Conservation (phyloP, 2,329 filamentous ascomycete genomes). For the Septoria linicola region DNA sequence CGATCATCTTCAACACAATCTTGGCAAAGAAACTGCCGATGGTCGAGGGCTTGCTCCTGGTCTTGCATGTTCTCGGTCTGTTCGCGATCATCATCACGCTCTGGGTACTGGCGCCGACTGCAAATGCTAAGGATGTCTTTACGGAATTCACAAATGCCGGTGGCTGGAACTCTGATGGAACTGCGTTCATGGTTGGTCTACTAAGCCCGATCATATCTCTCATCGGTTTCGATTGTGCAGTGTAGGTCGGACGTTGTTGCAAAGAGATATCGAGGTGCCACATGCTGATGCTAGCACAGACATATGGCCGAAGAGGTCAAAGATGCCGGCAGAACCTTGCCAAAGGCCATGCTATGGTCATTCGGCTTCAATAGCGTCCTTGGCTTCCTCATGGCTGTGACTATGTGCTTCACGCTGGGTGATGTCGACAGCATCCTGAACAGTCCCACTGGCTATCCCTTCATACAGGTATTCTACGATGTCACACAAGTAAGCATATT, state of each 20-base stretch:
- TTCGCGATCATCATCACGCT: slow-evolving; percentile 54
- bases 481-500: too few relatives aligned
- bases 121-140: slow-evolving; percentile 27
- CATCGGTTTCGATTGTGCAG: slow-evolving; percentile 14
- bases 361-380: slow-evolving; percentile 15
- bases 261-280: too few relatives aligned
- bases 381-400: slow-evolving; percentile 23
- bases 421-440: neutral
- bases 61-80: slow-evolving; percentile 54
- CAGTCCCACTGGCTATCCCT: slow-evolving; percentile 37
- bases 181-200: slow-evolving; percentile 12
- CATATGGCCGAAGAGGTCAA: slow-evolving; percentile 22
- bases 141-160: slow-evolving; percentile 26
- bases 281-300: too few relatives aligned
- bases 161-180: slow-evolving; percentile 11
- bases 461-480: slow-evolving; percentile 39
- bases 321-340: slow-evolving; percentile 11
- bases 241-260: too few relatives aligned
- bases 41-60: slow-evolving; percentile 51
- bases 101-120: slow-evolving; percentile 36
- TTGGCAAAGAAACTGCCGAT: slow-evolving; percentile 46
- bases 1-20: slow-evolving; percentile 47
- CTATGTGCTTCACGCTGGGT: slow-evolving; percentile 19
- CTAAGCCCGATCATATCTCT: slow-evolving; percentile 2
- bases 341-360: slow-evolving; percentile 12